Base-by-base conservation (phyloP, 2,329 filamentous ascomycete genomes). In the Paracoccidioides brasiliensis region DNA sequence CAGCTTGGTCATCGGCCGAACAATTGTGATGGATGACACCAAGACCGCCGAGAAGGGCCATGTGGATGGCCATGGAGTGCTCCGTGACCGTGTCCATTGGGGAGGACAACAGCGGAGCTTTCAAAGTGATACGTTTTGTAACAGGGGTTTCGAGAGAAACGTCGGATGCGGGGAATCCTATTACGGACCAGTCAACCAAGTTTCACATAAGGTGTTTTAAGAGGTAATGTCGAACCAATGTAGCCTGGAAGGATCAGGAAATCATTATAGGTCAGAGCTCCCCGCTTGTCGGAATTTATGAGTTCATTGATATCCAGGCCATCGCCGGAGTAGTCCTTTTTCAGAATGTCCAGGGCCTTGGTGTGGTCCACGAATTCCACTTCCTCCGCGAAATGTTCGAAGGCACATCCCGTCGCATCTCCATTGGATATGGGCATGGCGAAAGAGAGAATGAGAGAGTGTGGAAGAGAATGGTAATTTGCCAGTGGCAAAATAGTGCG, bases 41-140 rank as follows among this genome's bases (percentile, higher is more conserved):
- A 4, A 79, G 68, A 55, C 77, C 77, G 64, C 77, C 76, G 46
- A 78, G 72, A 51, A 79, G 71, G 42, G 76, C 76, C 71, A 79
- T 95, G 76, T 96, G 88, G 66, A 98, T 97, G 62, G 93, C 94
- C 94, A 98, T 98, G 72, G 95, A 91, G 76, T 95, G 88, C 78
- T 98, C 93, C 45, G 94, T 98, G 70, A 98, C 93, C 8, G 93
- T 98, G 77, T 98, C 93, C 93, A 98, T 98, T 67, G 94, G 93
- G 42, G 93, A 97, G 49, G 93, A 98, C 62, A 97, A 82, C 68
- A 98, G 90, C 58, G 93, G 93, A 5, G 90, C 94, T 82, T 96
- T 98, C 70, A 98, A 80, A 40, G 88, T 84, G 74, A 98, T 95
- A 67, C 89, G 84, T 82, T 94, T 95, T 64, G 93, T 98, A 66